These are phyloP conservation scores for Ceratocystis colombiana DNA, from an alignment of 2,329 filamentous ascomycete genomes.

Conservation along the genomic window DNA sequence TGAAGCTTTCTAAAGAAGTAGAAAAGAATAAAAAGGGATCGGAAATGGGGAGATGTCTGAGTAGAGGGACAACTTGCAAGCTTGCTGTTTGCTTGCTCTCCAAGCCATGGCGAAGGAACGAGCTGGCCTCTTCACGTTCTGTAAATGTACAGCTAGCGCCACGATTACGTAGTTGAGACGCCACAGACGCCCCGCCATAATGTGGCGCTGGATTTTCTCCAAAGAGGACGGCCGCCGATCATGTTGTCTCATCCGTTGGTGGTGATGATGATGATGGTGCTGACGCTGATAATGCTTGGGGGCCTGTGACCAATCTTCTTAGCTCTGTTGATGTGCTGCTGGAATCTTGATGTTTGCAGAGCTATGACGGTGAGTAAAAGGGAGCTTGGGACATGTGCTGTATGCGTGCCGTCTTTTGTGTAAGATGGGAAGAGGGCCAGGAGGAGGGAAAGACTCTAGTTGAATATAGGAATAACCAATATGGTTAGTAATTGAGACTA, in stretches of 20 bases:
- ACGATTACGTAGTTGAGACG: conserved; percentile 11
- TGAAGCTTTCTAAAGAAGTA: not conserved
- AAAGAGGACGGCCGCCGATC: not conserved
- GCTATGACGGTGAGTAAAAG: not conserved
- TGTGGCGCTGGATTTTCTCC: not conserved
- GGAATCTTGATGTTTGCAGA: not conserved
- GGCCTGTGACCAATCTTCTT: not conserved
- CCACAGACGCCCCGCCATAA: not conserved
- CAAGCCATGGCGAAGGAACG: conserved; percentile 22
- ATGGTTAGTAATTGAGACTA: too few relatives aligned
- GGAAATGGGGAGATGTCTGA: not conserved
- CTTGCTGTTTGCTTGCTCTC: conserved; percentile 6
- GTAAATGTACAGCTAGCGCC: not conserved
- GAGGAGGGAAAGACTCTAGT: not conserved
- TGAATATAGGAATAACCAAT: not conserved
- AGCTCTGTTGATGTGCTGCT: not conserved
- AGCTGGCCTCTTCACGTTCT: conserved; percentile 24
- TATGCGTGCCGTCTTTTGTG: not conserved
- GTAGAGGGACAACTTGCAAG: conserved; percentile 1
- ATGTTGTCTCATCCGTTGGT: not conserved
- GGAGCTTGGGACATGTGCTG: not conserved
- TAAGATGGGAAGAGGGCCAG: not conserved
- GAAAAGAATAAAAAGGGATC: not conserved
- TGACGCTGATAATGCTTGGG: too few relatives aligned
- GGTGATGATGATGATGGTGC: not conserved